Evolutionary conservation across 1,139 yeast species (phyloP), one percentile per base, ranked within the genome.

Genomic region (Ogataea hybrid): DNA sequence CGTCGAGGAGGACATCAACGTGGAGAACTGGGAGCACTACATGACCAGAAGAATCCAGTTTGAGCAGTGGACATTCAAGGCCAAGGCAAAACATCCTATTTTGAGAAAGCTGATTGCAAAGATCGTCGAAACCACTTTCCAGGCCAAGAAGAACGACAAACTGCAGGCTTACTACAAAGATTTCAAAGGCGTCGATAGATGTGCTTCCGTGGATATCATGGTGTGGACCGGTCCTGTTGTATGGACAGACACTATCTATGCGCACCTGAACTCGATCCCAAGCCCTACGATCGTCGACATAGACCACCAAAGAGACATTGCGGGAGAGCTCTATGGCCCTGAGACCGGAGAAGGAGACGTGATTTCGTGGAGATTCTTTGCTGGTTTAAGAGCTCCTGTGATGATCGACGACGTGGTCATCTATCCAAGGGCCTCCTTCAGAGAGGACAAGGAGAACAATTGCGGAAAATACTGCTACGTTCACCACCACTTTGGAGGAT

Each of bases 381-480:
- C 94, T 11, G 86, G 88, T 32, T 70, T 85, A 67, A 70, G 68
- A 46, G 75, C 72, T 49, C 96, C 95, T 7, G 79, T 75, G 51
- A 71, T 77, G 50, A 69, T 89, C 18, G 89, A 89, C 44, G 97
- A 90, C 61, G 86, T 90, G 22, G 68, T 87, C 39, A 86, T 92
- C 6, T 75, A 90, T 57, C 98, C 98, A 18, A 76, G 53, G 45
- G 42, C 53, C n/a, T 51, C 61, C 10, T 57, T 59, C 39, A 57
- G 63, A 54, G 63, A 59, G 28, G 63, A 59, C 41, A 42, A 40
- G 33, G 60, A 52, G 38, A 56, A 59, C 41, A 57, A 56, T 28
- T 59, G 63, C 51, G 62, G 62, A 39, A 59, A 58, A 42, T 59
- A 57, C 37, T 59, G 63, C 48, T 59, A 59, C 28, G 56, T 59